phyloP scores from a whole-genome alignment of 2,329 filamentous ascomycete species.

The Aureobasidium sp. region DNA sequence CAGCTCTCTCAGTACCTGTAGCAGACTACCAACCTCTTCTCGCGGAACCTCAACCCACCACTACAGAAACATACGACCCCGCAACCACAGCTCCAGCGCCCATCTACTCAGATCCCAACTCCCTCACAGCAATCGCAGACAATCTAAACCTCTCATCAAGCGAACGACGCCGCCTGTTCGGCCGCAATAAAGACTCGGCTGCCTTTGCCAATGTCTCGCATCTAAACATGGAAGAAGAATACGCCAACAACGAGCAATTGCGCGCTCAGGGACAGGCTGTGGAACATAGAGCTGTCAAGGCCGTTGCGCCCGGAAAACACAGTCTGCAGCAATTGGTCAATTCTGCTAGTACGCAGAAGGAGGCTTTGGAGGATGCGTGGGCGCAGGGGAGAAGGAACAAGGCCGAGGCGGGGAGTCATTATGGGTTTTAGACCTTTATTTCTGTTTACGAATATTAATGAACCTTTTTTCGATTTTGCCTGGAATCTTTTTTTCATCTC shows the following conservation, averaged over 20 bases:
- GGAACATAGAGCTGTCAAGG: constrained; percentile 71
- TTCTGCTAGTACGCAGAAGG: constrained; percentile 72
- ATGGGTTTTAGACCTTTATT: constrained; percentile 58
- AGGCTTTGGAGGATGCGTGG: constrained; percentile 88
- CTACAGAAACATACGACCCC: neutral
- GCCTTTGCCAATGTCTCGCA: constrained; percentile 61
- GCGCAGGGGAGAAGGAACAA: constrained; percentile 71
- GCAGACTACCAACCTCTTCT: constrained; percentile 35
- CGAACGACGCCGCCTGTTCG: constrained; percentile 77
- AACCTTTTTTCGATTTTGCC: neutral
- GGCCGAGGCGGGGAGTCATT: constrained; percentile 71
- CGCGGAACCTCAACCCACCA: neutral
- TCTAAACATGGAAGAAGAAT: constrained; percentile 86
- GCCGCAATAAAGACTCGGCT: constrained; percentile 43
- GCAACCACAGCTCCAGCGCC: neutral
- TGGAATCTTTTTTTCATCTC: no score
- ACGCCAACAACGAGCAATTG: constrained; percentile 73
- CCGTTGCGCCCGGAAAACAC: constrained; percentile 81
- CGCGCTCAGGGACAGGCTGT: constrained; percentile 62
- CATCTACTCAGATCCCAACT: constrained; percentile 36
- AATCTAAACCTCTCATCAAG: constrained; percentile 73
- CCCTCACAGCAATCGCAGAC: constrained; percentile 63
- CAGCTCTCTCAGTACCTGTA: constrained; percentile 9
- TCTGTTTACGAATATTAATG: neutral
- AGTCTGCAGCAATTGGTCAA: constrained; percentile 81